phyloP scores from a whole-genome alignment of 2,329 filamentous ascomycete species.

The Tympanopsis confertula region DNA sequence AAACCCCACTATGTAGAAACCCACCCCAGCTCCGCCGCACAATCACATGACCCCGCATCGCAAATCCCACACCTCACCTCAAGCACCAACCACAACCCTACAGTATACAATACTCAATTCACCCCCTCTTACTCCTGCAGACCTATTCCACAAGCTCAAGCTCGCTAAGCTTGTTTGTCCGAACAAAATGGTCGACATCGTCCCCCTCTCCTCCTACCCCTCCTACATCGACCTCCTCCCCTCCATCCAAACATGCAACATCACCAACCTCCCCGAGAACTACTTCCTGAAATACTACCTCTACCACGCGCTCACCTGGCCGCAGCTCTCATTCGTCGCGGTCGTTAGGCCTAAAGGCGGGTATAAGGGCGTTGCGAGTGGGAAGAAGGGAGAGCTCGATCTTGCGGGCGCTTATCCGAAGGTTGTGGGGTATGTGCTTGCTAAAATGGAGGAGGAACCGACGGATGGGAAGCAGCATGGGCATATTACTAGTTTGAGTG shows the following conservation, averaged over 20 bases:
- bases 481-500: slow-evolving; percentile 87
- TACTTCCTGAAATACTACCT: slow-evolving; percentile 99
- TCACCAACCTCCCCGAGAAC: slow-evolving; percentile 97
- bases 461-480: slow-evolving; percentile 82
- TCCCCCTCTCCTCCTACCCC: background rate
- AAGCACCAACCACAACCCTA: too few relatives aligned
- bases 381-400: slow-evolving; percentile 13
- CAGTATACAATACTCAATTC: too few relatives aligned
- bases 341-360: slow-evolving; percentile 63
- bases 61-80: too few relatives aligned
- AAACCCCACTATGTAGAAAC: too few relatives aligned
- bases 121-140: too few relatives aligned
- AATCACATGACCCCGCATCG: too few relatives aligned
- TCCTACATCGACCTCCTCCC: slow-evolving; percentile 38
- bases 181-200: slow-evolving; percentile 2
- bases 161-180: too few relatives aligned
- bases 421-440: slow-evolving; percentile 97
- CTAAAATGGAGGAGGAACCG: slow-evolving; percentile 99
- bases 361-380: background rate
- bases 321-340: slow-evolving; percentile 90
- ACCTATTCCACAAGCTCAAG: too few relatives aligned
- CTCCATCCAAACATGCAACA: slow-evolving; percentile 93
- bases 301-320: slow-evolving; percentile 97
- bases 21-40: too few relatives aligned
- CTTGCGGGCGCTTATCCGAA: slow-evolving; percentile 83